These are phyloP conservation scores for Sporobolomyces pararoseus DNA, from an alignment of 768 basidiomycete genomes.

Conservation along the genomic window DNA sequence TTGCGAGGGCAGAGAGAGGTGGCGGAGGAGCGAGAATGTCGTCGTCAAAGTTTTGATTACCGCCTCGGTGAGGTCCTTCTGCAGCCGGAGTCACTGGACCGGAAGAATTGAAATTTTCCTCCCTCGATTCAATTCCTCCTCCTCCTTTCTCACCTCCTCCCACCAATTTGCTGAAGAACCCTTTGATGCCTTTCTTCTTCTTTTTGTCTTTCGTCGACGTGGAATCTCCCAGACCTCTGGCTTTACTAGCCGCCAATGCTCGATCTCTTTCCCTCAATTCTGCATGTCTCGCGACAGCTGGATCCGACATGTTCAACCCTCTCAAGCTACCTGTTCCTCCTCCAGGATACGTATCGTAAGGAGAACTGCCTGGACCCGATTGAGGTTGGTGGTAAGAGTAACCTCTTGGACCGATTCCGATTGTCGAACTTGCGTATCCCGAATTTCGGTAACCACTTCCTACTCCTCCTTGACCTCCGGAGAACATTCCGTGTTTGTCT, in stretches of 20 bases:
- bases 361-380: not conserved
- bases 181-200: slow-evolving; percentile 47
- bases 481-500: slow-evolving; percentile 32
- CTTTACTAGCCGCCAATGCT: slow-evolving; percentile 14
- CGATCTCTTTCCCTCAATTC: slow-evolving; percentile 17
- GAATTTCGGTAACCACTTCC: not conserved
- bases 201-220: slow-evolving; percentile 29
- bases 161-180: slow-evolving; percentile 44
- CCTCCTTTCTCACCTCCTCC: slow-evolving; percentile 5
- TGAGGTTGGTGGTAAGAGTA: slow-evolving; percentile 15
- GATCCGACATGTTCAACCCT: slow-evolving; percentile 23
- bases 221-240: slow-evolving; percentile 11
- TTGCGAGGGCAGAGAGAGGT: slow-evolving; percentile 79
- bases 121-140: not conserved
- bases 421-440: slow-evolving; percentile 14
- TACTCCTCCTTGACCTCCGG: not conserved
- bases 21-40: slow-evolving; percentile 73
- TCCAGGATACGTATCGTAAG: slow-evolving; percentile 29
- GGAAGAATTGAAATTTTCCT: not conserved
- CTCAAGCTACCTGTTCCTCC: not conserved
- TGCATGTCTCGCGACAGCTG: slow-evolving; percentile 31
- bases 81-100: slow-evolving; percentile 17
- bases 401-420: slow-evolving; percentile 1
- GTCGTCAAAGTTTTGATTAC: slow-evolving; percentile 6
- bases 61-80: not conserved